Evolutionary conservation across 2,329 filamentous ascomycete species (phyloP).

Genomic region (Ceratocystis ficicola): DNA sequence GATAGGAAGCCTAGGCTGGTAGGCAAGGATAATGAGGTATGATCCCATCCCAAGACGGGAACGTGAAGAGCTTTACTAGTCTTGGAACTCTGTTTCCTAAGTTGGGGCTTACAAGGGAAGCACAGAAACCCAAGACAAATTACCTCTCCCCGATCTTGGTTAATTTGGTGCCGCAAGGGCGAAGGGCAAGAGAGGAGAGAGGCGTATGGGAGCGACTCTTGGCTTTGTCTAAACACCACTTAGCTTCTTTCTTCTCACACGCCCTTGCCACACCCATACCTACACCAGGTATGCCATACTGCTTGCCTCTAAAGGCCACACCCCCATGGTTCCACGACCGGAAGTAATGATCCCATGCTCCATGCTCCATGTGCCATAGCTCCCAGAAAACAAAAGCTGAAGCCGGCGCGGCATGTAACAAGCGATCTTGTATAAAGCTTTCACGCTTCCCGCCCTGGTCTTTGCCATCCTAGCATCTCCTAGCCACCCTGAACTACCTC

Average conservation of each 20-base stretch:
- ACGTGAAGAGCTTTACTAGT: background rate
- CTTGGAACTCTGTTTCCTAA: background rate
- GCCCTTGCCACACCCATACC: background rate
- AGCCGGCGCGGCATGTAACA: too few relatives aligned
- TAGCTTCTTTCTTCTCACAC: background rate
- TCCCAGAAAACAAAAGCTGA: too few relatives aligned
- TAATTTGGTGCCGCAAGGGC: background rate
- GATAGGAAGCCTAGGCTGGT: background rate
- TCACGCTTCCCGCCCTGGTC: background rate
- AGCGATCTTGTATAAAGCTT: background rate
- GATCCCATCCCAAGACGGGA: background rate
- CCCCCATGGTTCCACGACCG: background rate
- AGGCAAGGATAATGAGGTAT: background rate
- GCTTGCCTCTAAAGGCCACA: background rate
- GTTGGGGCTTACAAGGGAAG: background rate
- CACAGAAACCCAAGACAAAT: background rate
- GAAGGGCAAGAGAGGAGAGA: background rate
- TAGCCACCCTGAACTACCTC: background rate
- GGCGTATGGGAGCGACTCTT: background rate
- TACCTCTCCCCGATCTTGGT: background rate
- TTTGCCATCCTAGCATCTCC: background rate
- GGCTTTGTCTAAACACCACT: background rate
- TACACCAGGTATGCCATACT: background rate
- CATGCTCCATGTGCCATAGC: background rate
- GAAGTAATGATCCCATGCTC: background rate